A percentile compares a stretch with the other conserved stretches of the same genome.
Conservation (phyloP, 345 rosid genomes). For the Atalantia buxifolia region DNA sequence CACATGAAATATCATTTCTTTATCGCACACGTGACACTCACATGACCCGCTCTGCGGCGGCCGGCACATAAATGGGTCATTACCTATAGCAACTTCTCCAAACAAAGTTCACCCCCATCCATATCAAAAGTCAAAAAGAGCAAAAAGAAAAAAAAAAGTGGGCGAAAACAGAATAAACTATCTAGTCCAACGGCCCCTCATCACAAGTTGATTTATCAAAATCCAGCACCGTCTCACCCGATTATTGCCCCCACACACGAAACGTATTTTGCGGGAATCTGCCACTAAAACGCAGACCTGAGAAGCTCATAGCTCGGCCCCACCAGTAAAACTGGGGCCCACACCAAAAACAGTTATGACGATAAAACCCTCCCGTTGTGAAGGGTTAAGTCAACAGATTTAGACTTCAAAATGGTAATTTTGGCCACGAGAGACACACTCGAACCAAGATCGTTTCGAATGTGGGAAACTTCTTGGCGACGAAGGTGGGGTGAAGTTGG, state of each 20-base stretch:
- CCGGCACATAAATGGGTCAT: conserved; percentile 20
- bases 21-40: conserved; percentile 29
- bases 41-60: conserved; percentile 30
- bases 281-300: background rate
- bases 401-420: background rate
- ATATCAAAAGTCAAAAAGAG: background rate
- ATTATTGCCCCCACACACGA: background rate
- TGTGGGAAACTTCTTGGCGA: conserved; percentile 21
- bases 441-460: background rate
- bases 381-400: background rate
- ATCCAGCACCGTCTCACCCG: conserved; percentile 1
- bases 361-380: conserved; percentile 5
- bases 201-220: background rate
- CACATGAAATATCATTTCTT: conserved; percentile 7
- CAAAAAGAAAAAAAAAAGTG: too few species aligned
- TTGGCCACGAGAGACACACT: background rate
- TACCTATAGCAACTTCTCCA: background rate
- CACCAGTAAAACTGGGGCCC: conserved; percentile 2
- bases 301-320: background rate
- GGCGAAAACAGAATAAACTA: background rate
- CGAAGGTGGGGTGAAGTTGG: background rate
- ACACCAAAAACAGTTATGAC: background rate
- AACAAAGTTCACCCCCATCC: background rate
- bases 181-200: background rate
- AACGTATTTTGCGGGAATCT: background rate